phyloP scores from a whole-genome alignment of 306 rosid species.

The Urtica urens region DNA sequence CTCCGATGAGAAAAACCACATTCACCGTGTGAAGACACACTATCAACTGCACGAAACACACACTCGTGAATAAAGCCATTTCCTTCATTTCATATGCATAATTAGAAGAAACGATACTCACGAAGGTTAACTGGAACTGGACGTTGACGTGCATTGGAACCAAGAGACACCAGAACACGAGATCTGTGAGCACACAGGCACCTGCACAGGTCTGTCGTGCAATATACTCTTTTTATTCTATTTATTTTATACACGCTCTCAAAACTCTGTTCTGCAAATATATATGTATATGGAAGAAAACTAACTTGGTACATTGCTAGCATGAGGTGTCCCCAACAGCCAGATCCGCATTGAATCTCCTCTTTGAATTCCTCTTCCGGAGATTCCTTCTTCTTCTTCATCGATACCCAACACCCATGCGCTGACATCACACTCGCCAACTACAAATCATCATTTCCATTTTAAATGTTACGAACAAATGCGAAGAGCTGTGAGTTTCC shows the following conservation, averaged over 20 bases:
- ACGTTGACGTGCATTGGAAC: constrained; percentile 39
- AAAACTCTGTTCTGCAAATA: too few species aligned
- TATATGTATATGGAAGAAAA: neutral
- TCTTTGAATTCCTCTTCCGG: constrained; percentile 20
- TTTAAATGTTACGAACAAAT: neutral
- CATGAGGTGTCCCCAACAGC: constrained; percentile 54
- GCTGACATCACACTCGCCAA: constrained; percentile 47
- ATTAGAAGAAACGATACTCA: constrained; percentile 10
- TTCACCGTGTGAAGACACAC: constrained; percentile 48
- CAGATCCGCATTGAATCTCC: constrained; percentile 29
- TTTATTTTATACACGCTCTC: too few species aligned
- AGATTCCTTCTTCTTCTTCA: constrained; percentile 15
- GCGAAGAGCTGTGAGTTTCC: too few species aligned
- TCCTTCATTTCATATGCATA: too few species aligned
- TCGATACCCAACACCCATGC: constrained; percentile 36
- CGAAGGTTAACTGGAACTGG: constrained; percentile 44
- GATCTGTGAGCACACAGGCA: constrained; percentile 55
- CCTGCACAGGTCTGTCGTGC: constrained; percentile 45
- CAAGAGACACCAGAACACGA: constrained; percentile 61
- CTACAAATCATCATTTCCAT: constrained; percentile 21
- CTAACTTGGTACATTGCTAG: constrained; percentile 42
- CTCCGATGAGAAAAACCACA: constrained; percentile 36
- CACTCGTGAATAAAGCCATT: too few species aligned
- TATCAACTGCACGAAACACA: constrained; percentile 34
- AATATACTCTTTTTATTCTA: too few species aligned